Evolutionary conservation across 2,329 filamentous ascomycete species (phyloP), one percentile per base, ranked within the genome.

Genomic region (Cercospora zeina): DNA sequence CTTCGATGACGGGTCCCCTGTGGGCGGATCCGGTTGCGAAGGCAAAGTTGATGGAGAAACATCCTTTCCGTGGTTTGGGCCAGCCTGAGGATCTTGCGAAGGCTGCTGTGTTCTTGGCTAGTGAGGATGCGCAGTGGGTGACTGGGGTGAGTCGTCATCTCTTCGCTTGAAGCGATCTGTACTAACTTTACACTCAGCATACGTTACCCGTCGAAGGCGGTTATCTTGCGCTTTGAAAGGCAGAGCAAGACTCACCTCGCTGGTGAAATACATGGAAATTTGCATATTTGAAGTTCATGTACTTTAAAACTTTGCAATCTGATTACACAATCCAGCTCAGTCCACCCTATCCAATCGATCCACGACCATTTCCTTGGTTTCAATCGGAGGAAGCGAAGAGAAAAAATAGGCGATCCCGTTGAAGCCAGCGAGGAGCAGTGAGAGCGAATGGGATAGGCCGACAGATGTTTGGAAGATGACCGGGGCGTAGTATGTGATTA

Each of bases 391-490:
- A 21, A 75, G 65, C 0, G 76, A 72, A 1, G 75, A 74, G 19
- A 77, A 59, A 64, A 78, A 78, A 56, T 78, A 78, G 1, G 73
- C 75, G 6, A 77, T 71, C 79, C 82, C 82, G 72, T 83, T 83
- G 24, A 83, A 76, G 50, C 77, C 77, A 30, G 77, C 76, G 3
- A 79, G 71, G 4, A 79, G 69, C 1, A 80, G 70, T 2, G 77
- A 77, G 62, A 79, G 70, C 14, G 78, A 77, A 36, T 75, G 70
- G 8, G 67, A 60, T 51, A 74, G 59, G 56, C 81, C 80, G 64
- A 89, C 85, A 0, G 84, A 87, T 27, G 72, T 69, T 59, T 77
- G 66, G 62, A 77, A 77, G 21, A 78, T 70, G 1, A 77, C 69
- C 0, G 76, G 76, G 59, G 77, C 76, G 62, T 74, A 78, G 67